Evolutionary conservation across 768 basidiomycete genomes (phyloP), one percentile per base, ranked within the genome.

Genomic region (Boletales sp.): DNA sequence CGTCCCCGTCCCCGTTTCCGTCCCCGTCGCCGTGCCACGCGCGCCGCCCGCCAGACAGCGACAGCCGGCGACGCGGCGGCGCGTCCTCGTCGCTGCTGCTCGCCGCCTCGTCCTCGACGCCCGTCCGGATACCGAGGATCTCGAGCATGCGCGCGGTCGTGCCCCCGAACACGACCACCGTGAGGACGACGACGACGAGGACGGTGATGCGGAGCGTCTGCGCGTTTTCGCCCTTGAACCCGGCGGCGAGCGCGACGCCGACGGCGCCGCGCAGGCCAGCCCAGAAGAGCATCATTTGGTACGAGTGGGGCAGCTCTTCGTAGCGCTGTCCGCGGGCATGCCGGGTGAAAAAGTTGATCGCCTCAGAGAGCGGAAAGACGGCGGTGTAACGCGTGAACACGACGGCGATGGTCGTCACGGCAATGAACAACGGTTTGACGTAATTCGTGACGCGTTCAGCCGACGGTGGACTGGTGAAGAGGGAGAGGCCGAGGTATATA

Each of bases 251-350:
- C 4, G 96, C 96, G 18, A 99, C 96, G 35, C 96, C 96, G 38
- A 99, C 96, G 0, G 96, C 96, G 33, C 96, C 96, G 28, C 96
- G 78, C 47, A 99, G 72, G 6, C 95, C 95, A 1, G 95, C 95
- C 96, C 95, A 99, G 71, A 98, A 98, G 14, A 98, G 73, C 94
- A 98, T 96, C 91, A 98, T 95, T 61, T 97, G 94, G 63, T 99
- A 97, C 11, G 93, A 94, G 68, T 98, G 94, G 1, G 96, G 94
- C 5, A 99, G 74, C 58, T 97, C 94, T 57, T 96, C 94, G 19
- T 78, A 72, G 37, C 93, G 81, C 61, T 94, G 90, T 1, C 93
- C 93, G 1, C 91, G 82, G 3, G 81, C 85, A 53, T 94, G 89
- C 28, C 74, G 75, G 59, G 85, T 87, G 76, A 97, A 85, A 57